Evolutionary conservation across 805 yeast species (phyloP).

Genomic region (Blastobotrys terrestris): DNA sequence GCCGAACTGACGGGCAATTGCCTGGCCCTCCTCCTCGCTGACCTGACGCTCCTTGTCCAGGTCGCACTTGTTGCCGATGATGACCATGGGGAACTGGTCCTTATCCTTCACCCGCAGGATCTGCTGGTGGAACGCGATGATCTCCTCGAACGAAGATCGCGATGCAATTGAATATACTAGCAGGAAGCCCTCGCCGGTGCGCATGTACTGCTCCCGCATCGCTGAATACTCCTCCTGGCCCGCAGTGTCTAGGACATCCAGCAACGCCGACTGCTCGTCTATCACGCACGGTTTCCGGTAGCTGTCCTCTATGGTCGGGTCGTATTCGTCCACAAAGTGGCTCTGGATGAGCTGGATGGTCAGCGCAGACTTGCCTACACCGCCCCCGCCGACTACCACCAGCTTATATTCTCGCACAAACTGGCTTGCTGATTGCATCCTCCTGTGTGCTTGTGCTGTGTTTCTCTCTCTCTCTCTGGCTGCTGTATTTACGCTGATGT

Average conservation of each 20-base stretch:
- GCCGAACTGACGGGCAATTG: conserved; percentile 59
- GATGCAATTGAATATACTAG: conserved; percentile 83
- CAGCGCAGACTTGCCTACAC: conserved; percentile 95
- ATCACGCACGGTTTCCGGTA: conserved; percentile 77
- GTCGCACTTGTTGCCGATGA: conserved; percentile 88
- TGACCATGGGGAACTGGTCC: conserved; percentile 64
- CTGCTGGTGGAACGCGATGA: conserved; percentile 71
- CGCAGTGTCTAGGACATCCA: conserved; percentile 94
- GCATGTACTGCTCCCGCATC: conserved; percentile 90
- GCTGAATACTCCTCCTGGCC: conserved; percentile 97
- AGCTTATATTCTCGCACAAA: conserved; percentile 65
- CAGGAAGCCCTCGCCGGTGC: conserved; percentile 91
- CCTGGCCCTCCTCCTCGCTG: conserved; percentile 76
- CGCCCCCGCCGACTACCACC: conserved; percentile 98
- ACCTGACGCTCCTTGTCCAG: conserved; percentile 73
- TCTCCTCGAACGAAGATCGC: conserved; percentile 76
- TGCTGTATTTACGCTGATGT: too few species aligned
- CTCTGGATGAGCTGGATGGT: conserved; percentile 93
- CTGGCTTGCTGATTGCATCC: conserved; percentile 2
- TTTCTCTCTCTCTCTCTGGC: too few species aligned
- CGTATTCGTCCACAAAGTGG: conserved; percentile 95
- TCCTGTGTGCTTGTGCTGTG: neutral
- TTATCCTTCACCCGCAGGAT: conserved; percentile 57
- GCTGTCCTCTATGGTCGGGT: conserved; percentile 85
- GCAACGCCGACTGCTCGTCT: conserved; percentile 67